A percentile compares a stretch with the other conserved stretches of the same genome.
These are phyloP conservation scores for Pythium coloratum DNA, from an alignment of 352 stramenopile genomes.

Conservation along the genomic window DNA sequence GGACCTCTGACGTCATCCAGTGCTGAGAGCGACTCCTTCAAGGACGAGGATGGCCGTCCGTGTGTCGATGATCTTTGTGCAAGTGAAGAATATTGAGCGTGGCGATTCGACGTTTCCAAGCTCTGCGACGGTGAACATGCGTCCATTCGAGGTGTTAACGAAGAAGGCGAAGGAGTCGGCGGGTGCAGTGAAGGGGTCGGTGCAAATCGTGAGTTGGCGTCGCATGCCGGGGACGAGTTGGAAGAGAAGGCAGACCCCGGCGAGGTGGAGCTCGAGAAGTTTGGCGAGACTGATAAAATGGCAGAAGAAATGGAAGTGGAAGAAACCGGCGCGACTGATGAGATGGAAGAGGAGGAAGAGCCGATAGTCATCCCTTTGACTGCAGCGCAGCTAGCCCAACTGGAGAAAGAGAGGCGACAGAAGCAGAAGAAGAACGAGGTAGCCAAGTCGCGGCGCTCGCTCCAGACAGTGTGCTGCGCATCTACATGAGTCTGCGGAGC, in stretches of 20 bases:
- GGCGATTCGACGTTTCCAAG: neutral
- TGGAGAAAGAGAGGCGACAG: neutral
- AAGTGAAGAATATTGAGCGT: constrained; percentile 4
- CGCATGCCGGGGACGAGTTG: no score
- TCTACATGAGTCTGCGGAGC: constrained; percentile 4
- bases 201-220: no score
- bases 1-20: neutral
- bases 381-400: no score
- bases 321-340: no score
- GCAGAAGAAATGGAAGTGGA: no score
- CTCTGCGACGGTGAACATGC: neutral
- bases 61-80: constrained; percentile 9
- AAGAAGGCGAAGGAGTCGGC: neutral
- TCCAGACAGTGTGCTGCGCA: constrained; percentile 2
- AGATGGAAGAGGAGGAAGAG: no score
- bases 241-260: no score
- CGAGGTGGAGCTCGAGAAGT: no score
- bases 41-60: neutral
- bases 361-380: no score
- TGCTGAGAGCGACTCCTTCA: no score
- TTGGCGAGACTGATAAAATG: no score
- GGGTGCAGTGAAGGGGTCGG: no score
- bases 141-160: neutral
- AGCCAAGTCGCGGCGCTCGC: neutral
- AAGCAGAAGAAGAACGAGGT: neutral